These are phyloP conservation scores for Phaseolus lunatus DNA, from an alignment of 306 rosid species.

Conservation along the genomic window DNA sequence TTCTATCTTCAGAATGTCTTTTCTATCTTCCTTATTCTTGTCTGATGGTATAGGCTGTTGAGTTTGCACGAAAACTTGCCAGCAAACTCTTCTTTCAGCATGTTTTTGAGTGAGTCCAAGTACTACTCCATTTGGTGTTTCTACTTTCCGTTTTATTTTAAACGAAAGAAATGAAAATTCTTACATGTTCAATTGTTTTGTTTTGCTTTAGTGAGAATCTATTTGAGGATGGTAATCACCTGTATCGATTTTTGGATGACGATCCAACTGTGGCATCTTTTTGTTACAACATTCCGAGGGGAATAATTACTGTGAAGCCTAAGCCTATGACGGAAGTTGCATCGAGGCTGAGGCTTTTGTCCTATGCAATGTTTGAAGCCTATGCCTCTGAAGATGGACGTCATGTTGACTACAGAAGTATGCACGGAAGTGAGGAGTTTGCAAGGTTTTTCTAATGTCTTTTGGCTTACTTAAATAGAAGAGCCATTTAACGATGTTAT, in stretches of 20 bases:
- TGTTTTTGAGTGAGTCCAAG: conserved; percentile 74
- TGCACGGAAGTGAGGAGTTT: conserved; percentile 85
- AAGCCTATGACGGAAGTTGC: conserved; percentile 74
- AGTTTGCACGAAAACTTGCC: conserved; percentile 81
- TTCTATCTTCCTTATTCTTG: conserved; percentile 34
- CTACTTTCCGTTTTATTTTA: conserved; percentile 21
- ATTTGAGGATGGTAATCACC: conserved; percentile 80
- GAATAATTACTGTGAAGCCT: conserved; percentile 71
- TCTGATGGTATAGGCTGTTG: conserved; percentile 67
- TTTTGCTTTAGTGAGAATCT: conserved; percentile 65
- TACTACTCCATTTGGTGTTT: conserved; percentile 32
- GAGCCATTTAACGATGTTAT: conserved; percentile 18
- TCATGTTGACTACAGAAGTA: conserved; percentile 76
- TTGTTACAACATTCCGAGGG: conserved; percentile 75
- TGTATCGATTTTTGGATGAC: conserved; percentile 80
- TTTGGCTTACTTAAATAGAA: conserved; percentile 21
- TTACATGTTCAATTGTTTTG: conserved; percentile 12
- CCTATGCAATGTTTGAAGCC: conserved; percentile 73
- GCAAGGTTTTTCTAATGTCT: conserved; percentile 63
- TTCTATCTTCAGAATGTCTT: conserved; percentile 21
- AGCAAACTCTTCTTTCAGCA: conserved; percentile 74
- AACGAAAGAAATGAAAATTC: background rate
- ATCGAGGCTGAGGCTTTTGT: conserved; percentile 74
- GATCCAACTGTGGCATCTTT: conserved; percentile 75
- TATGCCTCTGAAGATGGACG: conserved; percentile 73